A percentile compares a stretch with the other conserved stretches of the same genome.
These are phyloP conservation scores for Tilletia walkeri DNA, from an alignment of 1,284 basidiomycete genomes.

Conservation along the genomic window DNA sequence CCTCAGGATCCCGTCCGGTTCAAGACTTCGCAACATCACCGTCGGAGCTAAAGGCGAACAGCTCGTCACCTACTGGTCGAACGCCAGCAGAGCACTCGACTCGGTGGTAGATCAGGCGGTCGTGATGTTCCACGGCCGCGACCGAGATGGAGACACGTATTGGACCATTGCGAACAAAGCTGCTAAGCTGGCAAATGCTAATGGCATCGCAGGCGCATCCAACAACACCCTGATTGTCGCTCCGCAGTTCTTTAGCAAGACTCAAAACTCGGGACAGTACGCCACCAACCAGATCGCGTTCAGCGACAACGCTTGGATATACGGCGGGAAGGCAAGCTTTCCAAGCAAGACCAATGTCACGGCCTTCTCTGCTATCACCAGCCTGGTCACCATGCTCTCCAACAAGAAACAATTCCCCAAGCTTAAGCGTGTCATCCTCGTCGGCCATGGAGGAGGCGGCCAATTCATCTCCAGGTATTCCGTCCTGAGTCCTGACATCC, in stretches of 20 bases:
- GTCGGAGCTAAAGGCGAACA: slow-evolving; percentile 29
- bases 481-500: slow-evolving; percentile 38
- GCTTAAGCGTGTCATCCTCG: slow-evolving; percentile 46
- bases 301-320: slow-evolving; percentile 51
- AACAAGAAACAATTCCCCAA: slow-evolving; percentile 36
- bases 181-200: slow-evolving; percentile 32
- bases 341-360: slow-evolving; percentile 36
- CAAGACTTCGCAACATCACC: slow-evolving; percentile 30
- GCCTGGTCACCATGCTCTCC: slow-evolving; percentile 35
- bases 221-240: slow-evolving; percentile 43
- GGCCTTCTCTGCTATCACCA: slow-evolving; percentile 48
- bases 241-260: slow-evolving; percentile 44
- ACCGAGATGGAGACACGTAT: slow-evolving; percentile 38
- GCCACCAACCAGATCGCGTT: slow-evolving; percentile 40
- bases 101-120: slow-evolving; percentile 36
- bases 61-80: slow-evolving; percentile 41
- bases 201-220: slow-evolving; percentile 26
- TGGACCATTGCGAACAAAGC: slow-evolving; percentile 40
- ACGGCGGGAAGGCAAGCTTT: slow-evolving; percentile 45
- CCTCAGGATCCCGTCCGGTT: slow-evolving; percentile 20
- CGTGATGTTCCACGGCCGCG: slow-evolving; percentile 51
- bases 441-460: slow-evolving; percentile 54
- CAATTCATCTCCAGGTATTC: slow-evolving; percentile 51
- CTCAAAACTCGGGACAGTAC: slow-evolving; percentile 46
- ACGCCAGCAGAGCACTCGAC: slow-evolving; percentile 19